Conservation (phyloP, 139 green algal genomes). For the Chlamydomonas incerta region DNA sequence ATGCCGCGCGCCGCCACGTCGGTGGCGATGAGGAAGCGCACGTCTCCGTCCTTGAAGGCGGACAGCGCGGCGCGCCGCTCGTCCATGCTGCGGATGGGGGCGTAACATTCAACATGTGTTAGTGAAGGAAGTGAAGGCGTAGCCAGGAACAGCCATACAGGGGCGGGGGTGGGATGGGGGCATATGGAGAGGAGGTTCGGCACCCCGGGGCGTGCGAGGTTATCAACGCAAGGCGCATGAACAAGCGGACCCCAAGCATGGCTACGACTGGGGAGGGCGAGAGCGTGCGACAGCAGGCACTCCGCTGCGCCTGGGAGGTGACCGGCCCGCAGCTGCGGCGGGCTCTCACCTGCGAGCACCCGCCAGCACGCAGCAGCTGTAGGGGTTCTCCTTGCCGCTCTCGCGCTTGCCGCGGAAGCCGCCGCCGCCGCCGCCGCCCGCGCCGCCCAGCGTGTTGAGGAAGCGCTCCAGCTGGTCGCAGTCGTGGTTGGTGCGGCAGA, state of each 20-base stretch:
- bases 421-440: not conserved
- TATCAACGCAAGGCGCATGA: no score
- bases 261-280: no score
- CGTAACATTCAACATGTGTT: no score
- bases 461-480: slow-evolving; percentile 87
- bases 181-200: not conserved
- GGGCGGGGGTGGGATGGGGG: no score
- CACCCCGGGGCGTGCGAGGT: not conserved
- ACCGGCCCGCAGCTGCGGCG: no score
- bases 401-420: slow-evolving; percentile 66
- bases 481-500: slow-evolving; percentile 82
- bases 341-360: slow-evolving; percentile 52
- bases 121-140: not conserved
- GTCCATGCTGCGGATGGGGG: slow-evolving; percentile 62
- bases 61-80: slow-evolving; percentile 75
- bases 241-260: no score
- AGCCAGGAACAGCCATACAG: no score
- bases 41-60: slow-evolving; percentile 73
- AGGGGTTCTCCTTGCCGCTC: slow-evolving; percentile 73
- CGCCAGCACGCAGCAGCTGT: slow-evolving; percentile 83
- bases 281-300: no score
- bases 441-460: slow-evolving; percentile 65
- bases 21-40: slow-evolving; percentile 89
- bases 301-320: no score
- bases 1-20: slow-evolving; percentile 91